phyloP scores from a whole-genome alignment of 305 asterid species.

The Plantago rigida region DNA sequence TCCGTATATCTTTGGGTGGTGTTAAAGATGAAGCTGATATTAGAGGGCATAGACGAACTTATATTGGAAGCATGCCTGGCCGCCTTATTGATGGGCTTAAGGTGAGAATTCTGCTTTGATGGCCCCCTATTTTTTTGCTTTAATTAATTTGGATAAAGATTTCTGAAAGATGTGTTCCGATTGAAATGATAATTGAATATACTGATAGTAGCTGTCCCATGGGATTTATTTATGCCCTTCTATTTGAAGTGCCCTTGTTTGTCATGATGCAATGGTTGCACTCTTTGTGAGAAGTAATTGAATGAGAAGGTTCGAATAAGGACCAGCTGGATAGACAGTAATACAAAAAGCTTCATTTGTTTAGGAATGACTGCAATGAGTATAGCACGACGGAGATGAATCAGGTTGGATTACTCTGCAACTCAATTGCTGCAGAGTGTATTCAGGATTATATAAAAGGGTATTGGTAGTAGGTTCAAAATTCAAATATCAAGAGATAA shows the following conservation, averaged over 20 bases:
- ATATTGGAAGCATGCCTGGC: constrained; percentile 99
- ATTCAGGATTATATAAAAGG: neutral
- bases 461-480: neutral
- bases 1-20: constrained; percentile 96
- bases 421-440: constrained; percentile 11
- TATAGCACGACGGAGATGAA: neutral
- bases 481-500: neutral
- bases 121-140: constrained; percentile 16
- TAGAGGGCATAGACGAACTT: constrained; percentile 96
- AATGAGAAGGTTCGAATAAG: constrained; percentile 5
- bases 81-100: constrained; percentile 96
- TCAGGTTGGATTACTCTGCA: neutral
- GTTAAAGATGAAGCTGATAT: constrained; percentile 98
- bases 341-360: neutral
- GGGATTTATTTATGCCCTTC: neutral
- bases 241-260: neutral
- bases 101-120: constrained; percentile 38
- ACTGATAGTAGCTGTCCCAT: neutral
- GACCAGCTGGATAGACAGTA: neutral
- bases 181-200: constrained; percentile 15
- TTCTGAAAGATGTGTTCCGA: constrained; percentile 8
- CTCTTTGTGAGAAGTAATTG: constrained; percentile 1
- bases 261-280: neutral
- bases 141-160: constrained; percentile 3
- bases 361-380: neutral